Evolutionary conservation across 2,329 filamentous ascomycete species (phyloP).

Genomic region (Aspergillus sp.): DNA sequence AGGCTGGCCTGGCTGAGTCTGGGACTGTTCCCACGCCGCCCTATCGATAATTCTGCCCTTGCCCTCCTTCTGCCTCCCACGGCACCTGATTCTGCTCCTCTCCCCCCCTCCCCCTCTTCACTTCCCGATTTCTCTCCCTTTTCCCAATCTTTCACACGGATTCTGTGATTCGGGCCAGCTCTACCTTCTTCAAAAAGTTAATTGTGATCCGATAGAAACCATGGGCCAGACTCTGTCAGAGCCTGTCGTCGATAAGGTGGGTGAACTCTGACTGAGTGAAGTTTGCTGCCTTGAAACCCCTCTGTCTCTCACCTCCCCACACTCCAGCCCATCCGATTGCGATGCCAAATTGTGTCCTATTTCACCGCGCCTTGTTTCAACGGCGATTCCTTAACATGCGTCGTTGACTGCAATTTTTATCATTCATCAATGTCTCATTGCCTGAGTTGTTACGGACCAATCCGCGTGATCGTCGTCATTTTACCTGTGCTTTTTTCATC

Average conservation of each 20-base stretch:
- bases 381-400: constrained; percentile 1
- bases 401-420: constrained; percentile 5
- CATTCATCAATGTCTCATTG: neutral
- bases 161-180: constrained; percentile 19
- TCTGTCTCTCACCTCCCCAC: constrained; percentile 34
- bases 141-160: constrained; percentile 15
- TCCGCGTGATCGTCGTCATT: constrained; percentile 15
- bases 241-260: constrained; percentile 98
- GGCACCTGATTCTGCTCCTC: constrained; percentile 27
- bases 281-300: constrained; percentile 19
- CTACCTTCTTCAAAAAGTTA: constrained; percentile 19
- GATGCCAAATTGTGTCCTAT: constrained; percentile 22
- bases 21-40: constrained; percentile 26
- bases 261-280: constrained; percentile 32
- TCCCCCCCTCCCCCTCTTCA: constrained; percentile 30
- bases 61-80: constrained; percentile 18
- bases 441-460: neutral
- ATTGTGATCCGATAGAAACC: constrained; percentile 43
- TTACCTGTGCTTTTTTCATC: constrained; percentile 15
- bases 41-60: constrained; percentile 29
- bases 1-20: constrained; percentile 15
- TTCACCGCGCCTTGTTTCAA: constrained; percentile 5
- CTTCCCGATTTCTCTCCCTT: constrained; percentile 10
- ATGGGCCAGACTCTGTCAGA: constrained; percentile 99
- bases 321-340: constrained; percentile 29